Evolutionary conservation across 2,329 filamentous ascomycete genomes (phyloP).

Genomic region (Sarocladiaceae sp.): DNA sequence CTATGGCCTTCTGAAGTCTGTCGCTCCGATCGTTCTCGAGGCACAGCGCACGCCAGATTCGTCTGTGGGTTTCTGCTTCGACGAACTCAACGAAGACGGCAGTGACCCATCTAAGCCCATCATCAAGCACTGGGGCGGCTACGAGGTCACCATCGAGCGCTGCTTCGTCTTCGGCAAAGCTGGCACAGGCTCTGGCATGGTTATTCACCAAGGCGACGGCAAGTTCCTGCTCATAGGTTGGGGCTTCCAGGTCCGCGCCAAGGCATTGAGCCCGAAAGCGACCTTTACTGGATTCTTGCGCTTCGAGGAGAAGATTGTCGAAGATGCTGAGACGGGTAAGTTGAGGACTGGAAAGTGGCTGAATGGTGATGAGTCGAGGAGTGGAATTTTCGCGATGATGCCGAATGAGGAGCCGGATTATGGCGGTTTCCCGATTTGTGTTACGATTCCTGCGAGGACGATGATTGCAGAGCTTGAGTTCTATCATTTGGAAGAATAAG

Average conservation of each 20-base stretch:
- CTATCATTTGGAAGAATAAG: conserved; percentile 19
- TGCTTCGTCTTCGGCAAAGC: conserved; percentile 36
- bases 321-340: conserved; percentile 23
- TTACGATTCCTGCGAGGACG: conserved; percentile 49
- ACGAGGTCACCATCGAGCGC: conserved; percentile 31
- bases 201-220: conserved; percentile 30
- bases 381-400: conserved; percentile 47
- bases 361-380: conserved; percentile 38
- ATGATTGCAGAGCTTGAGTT: conserved; percentile 38
- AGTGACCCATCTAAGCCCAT: conserved; percentile 17
- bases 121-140: conserved; percentile 17
- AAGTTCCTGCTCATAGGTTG: conserved; percentile 32
- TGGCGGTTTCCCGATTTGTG: conserved; percentile 49
- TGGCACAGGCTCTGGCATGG: conserved; percentile 31
- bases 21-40: conserved; percentile 21
- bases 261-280: conserved; percentile 23
- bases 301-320: conserved; percentile 28
- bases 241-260: conserved; percentile 32
- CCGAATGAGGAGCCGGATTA: conserved; percentile 52
- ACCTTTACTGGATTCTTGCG: conserved; percentile 34
- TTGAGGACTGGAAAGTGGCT: conserved; percentile 27
- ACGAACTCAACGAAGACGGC: conserved; percentile 22
- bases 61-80: conserved; percentile 34
- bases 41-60: conserved; percentile 22
- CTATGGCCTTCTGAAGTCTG: conserved; percentile 26